Evolutionary conservation across 2,329 filamentous ascomycete genomes (phyloP).

Genomic region (Penicillium sp.): DNA sequence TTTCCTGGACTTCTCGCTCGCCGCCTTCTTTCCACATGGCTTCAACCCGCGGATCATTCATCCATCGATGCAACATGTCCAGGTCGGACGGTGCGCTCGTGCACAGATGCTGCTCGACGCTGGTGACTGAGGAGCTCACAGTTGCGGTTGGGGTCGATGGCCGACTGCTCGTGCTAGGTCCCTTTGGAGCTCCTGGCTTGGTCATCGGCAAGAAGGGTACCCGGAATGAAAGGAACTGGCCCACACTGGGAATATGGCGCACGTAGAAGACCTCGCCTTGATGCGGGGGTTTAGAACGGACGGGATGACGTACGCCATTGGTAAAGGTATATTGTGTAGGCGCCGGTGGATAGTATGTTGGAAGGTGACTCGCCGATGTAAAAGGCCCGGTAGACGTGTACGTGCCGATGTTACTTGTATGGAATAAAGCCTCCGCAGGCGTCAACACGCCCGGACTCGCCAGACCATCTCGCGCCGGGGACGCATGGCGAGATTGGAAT

Average conservation of each 20-base stretch:
- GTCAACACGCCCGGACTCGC: constrained; percentile 17
- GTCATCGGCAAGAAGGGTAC: constrained; percentile 68
- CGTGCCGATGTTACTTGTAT: constrained; percentile 42
- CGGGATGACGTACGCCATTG: constrained; percentile 79
- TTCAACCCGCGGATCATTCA: constrained; percentile 81
- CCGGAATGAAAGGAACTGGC: constrained; percentile 87
- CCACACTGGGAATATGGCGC: constrained; percentile 79
- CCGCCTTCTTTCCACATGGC: constrained; percentile 80
- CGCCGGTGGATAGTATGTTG: constrained; percentile 86
- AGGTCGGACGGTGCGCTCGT: constrained; percentile 58
- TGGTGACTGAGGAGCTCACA: constrained; percentile 42
- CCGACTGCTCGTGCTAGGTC: constrained; percentile 55
- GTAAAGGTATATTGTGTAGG: constrained; percentile 82
- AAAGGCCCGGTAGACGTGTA: constrained; percentile 67
- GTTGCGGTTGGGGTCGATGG: constrained; percentile 36
- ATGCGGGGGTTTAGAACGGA: constrained; percentile 84
- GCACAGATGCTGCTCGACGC: constrained; percentile 52
- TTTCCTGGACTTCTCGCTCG: constrained; percentile 62
- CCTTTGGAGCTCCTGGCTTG: constrained; percentile 41
- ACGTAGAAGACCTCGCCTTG: constrained; percentile 93
- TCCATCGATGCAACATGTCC: constrained; percentile 82
- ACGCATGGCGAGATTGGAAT: constrained; percentile 57
- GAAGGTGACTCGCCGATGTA: constrained; percentile 80
- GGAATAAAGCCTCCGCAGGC: constrained; percentile 39
- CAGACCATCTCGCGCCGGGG: constrained; percentile 51